These are phyloP conservation scores for Fonsecaea erecta DNA, from an alignment of 2,329 filamentous ascomycete species.

Conservation along the genomic window DNA sequence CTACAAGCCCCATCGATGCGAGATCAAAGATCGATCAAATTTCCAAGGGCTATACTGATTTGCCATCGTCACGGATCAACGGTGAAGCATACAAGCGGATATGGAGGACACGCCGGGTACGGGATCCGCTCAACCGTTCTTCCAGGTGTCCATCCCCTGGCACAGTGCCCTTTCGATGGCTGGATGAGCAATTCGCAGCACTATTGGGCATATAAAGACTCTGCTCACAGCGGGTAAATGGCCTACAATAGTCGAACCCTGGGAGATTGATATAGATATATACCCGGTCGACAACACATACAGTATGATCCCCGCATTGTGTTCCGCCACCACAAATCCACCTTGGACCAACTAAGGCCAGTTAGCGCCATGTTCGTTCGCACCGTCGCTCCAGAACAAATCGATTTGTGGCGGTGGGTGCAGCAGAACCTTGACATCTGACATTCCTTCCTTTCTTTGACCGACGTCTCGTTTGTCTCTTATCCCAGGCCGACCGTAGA, in stretches of 20 bases:
- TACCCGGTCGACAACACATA: background rate
- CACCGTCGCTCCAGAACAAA: background rate
- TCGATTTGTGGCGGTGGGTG: background rate
- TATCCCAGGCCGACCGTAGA: background rate
- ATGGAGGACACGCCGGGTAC: background rate
- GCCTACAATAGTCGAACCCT: too few relatives aligned
- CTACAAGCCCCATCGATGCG: background rate
- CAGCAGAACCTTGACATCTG: too few relatives aligned
- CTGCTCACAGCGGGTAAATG: too few relatives aligned
- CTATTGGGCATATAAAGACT: too few relatives aligned
- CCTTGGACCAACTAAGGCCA: background rate
- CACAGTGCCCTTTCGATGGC: too few relatives aligned
- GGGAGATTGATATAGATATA: background rate
- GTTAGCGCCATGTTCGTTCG: too few relatives aligned
- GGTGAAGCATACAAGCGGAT: background rate
- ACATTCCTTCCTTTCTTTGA: background rate
- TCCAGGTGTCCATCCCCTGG: too few relatives aligned
- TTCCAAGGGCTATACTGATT: background rate
- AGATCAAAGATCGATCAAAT: background rate
- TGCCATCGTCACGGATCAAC: background rate
- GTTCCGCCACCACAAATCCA: background rate
- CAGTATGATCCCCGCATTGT: background rate
- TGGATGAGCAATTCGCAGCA: too few relatives aligned
- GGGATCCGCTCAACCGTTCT: background rate
- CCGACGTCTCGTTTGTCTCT: too few relatives aligned